Percentiles rank a stretch among this genome's conserved stretches.
phyloP scores from a whole-genome alignment of 2,329 filamentous ascomycete genomes.

The Ascochyta fabae region DNA sequence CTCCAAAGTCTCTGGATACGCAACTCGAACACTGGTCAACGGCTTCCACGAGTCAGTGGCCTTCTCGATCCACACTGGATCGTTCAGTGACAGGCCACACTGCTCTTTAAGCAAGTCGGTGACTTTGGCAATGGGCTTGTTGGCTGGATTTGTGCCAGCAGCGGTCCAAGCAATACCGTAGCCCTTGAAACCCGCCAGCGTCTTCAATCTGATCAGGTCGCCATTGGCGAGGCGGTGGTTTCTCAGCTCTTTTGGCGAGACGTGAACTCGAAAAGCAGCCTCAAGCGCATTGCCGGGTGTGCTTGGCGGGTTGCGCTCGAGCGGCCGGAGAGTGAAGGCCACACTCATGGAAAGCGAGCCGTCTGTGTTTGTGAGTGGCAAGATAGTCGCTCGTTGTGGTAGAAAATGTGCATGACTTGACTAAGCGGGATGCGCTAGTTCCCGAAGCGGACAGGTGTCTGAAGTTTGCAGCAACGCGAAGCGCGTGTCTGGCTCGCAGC shows the following conservation, averaged over 20 bases:
- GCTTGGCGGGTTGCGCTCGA: slow-evolving; percentile 54
- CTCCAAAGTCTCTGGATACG: slow-evolving; percentile 28
- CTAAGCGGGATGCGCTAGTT: slow-evolving; percentile 26
- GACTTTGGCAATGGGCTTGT: slow-evolving; percentile 62
- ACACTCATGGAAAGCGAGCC: slow-evolving; percentile 26
- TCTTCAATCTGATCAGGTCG: slow-evolving; percentile 63
- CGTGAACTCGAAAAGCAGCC: slow-evolving; percentile 65
- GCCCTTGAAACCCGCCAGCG: slow-evolving; percentile 52
- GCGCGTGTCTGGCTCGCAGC: slow-evolving; percentile 16
- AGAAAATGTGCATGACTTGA: slow-evolving; percentile 20
- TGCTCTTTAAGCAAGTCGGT: slow-evolving; percentile 74
- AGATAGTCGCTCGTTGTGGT: slow-evolving; percentile 11
- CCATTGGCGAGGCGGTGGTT: slow-evolving; percentile 63
- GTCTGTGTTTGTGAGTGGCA: slow-evolving; percentile 1
- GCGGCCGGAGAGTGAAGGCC: slow-evolving; percentile 61
- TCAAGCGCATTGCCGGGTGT: slow-evolving; percentile 57
- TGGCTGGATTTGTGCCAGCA: slow-evolving; percentile 50
- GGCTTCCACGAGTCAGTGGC: slow-evolving; percentile 48
- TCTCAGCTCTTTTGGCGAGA: slow-evolving; percentile 63
- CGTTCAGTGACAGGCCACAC: slow-evolving; percentile 70
- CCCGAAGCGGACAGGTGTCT: slow-evolving; percentile 14
- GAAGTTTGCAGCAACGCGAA: slow-evolving; percentile 25
- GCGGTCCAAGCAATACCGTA: slow-evolving; percentile 69
- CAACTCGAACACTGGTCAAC: slow-evolving; percentile 39
- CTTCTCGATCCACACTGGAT: slow-evolving; percentile 63